Evolutionary conservation across 768 basidiomycete genomes (phyloP).

Genomic region (Chalciporus chontae): DNA sequence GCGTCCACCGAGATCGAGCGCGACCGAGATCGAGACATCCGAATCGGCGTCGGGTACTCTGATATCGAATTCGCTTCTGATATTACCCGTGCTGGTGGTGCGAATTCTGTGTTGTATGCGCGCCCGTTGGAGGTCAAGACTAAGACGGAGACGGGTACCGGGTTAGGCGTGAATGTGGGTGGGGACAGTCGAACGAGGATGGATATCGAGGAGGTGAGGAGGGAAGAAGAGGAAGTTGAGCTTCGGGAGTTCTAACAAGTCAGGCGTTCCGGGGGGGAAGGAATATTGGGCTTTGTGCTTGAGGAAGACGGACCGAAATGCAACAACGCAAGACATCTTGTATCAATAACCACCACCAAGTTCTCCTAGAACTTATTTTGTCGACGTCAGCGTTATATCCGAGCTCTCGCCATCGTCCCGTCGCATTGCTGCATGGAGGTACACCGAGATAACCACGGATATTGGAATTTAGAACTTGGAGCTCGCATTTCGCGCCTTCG

Average conservation of each 20-base stretch:
- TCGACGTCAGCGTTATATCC: no score
- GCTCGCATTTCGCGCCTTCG: no score
- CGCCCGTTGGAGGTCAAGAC: slow-evolving; percentile 4
- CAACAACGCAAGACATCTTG: no score
- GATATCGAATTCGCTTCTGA: slow-evolving; percentile 24
- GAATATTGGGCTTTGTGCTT: no score
- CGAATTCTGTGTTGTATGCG: neutral
- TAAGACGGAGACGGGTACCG: slow-evolving; percentile 1
- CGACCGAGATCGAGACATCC: slow-evolving; percentile 5
- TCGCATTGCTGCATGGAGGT: no score
- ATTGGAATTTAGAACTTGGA: no score
- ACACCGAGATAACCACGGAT: slow-evolving; percentile 43
- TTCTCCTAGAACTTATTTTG: no score
- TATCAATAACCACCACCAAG: no score
- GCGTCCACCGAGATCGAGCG: neutral
- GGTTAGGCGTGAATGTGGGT: neutral
- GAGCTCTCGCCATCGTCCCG: no score
- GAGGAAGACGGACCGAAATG: no score
- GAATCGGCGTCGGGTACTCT: slow-evolving; percentile 12
- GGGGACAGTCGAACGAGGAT: neutral
- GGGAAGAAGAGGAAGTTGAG: neutral
- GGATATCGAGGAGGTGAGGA: neutral
- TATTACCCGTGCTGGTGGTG: neutral
- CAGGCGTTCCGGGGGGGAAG: no score
- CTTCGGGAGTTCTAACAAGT: neutral